Evolutionary conservation across 176 grass and related monocot species (phyloP).

Genomic region (Lolium multiflorum): DNA sequence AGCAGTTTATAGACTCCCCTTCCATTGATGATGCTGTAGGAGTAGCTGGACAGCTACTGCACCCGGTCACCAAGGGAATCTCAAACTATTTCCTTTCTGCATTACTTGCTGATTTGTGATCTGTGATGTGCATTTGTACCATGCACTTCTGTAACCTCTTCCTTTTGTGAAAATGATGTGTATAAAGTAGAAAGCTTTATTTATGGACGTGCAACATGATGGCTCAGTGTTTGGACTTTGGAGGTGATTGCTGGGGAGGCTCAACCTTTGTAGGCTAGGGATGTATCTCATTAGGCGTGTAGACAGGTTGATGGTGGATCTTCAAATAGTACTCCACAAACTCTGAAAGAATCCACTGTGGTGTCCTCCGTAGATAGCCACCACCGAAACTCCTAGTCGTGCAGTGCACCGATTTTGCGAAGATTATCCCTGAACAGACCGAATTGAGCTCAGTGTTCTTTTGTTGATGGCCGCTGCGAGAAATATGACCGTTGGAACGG

Average conservation of each 20-base stretch:
- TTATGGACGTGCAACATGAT: slow-evolving; percentile 40
- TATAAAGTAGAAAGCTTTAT: slow-evolving; percentile 31
- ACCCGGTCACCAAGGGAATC: neutral
- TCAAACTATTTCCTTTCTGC: slow-evolving; percentile 25
- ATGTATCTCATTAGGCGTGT: slow-evolving; percentile 32
- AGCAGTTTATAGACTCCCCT: neutral
- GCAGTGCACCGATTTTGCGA: too few relatives aligned
- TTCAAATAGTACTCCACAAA: too few relatives aligned
- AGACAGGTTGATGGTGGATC: neutral
- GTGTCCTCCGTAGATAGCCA: too few relatives aligned
- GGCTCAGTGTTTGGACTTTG: slow-evolving; percentile 51
- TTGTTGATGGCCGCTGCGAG: too few relatives aligned
- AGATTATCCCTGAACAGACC: too few relatives aligned
- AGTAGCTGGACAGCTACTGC: slow-evolving; percentile 39
- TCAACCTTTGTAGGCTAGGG: slow-evolving; percentile 12
- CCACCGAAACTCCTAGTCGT: too few relatives aligned
- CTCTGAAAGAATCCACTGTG: too few relatives aligned
- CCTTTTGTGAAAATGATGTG: slow-evolving; percentile 42
- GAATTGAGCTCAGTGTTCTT: too few relatives aligned
- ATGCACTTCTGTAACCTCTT: slow-evolving; percentile 8
- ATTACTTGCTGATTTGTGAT: slow-evolving; percentile 17
- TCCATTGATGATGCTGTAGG: slow-evolving; percentile 18
- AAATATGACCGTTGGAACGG: too few relatives aligned
- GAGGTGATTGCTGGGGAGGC: slow-evolving; percentile 31
- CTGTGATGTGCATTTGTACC: neutral